A percentile compares a stretch with the other conserved stretches of the same genome.
Evolutionary conservation across 306 rosid genomes (phyloP).

Genomic region (Citrullus amarus): DNA sequence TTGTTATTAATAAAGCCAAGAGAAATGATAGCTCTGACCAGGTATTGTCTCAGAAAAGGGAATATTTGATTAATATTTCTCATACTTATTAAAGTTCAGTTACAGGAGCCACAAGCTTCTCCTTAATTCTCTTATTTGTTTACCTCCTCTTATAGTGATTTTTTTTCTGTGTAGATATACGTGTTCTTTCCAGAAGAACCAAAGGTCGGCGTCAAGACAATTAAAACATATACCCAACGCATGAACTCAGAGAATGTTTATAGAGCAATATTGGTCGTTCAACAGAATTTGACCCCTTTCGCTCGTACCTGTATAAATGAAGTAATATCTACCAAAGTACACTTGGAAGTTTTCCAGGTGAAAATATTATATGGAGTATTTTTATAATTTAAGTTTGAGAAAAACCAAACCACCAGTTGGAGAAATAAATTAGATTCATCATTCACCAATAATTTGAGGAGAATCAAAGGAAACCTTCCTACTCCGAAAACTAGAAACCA

Average conservation of each 20-base stretch:
- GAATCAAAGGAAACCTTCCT: background rate
- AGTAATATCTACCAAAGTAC: slow-evolving; percentile 29
- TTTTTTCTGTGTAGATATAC: slow-evolving; percentile 31
- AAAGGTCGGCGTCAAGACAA: slow-evolving; percentile 49
- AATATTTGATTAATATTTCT: background rate
- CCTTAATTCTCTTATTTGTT: background rate
- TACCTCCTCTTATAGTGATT: background rate
- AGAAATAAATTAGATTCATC: background rate
- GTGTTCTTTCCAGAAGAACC: slow-evolving; percentile 59
- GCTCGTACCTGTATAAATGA: slow-evolving; percentile 36
- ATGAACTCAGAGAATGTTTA: slow-evolving; percentile 58
- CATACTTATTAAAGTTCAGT: background rate
- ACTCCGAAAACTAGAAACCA: background rate
- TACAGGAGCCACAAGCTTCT: background rate
- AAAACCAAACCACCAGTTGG: background rate
- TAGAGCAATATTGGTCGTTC: slow-evolving; percentile 53
- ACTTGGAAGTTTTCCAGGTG: slow-evolving; percentile 78
- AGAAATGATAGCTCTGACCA: slow-evolving; percentile 38
- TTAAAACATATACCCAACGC: slow-evolving; percentile 49
- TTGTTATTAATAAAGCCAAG: slow-evolving; percentile 48
- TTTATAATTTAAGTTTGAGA: background rate
- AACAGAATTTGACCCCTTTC: slow-evolving; percentile 45
- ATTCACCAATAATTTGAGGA: background rate
- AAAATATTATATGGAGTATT: background rate
- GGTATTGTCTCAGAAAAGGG: slow-evolving; percentile 11